These are phyloP conservation scores for Phytophthora foliorum DNA, from an alignment of 352 stramenopile species.

Conservation along the genomic window DNA sequence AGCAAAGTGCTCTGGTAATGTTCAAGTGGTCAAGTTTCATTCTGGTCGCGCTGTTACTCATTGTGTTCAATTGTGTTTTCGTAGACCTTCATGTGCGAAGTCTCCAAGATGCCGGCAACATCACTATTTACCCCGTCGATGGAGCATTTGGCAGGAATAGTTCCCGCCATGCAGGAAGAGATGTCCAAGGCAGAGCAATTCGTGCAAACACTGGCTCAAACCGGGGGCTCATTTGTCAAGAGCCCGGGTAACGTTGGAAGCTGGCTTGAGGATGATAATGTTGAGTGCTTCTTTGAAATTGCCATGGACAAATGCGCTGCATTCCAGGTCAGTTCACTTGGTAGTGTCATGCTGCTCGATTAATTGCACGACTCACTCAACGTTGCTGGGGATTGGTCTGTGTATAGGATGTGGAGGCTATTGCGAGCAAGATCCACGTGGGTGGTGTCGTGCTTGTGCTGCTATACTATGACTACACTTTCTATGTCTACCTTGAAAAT, in stretches of 20 bases:
- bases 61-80: constrained; percentile 2
- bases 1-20: constrained; percentile 92
- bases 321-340: constrained; percentile 55
- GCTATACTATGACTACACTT: constrained; percentile 94
- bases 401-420: constrained; percentile 91
- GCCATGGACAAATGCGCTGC: constrained; percentile 73
- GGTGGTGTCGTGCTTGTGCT: constrained; percentile 92
- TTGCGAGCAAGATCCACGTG: constrained; percentile 96
- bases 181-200: constrained; percentile 87
- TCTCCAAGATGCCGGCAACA: constrained; percentile 89
- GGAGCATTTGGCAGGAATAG: constrained; percentile 82
- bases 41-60: neutral
- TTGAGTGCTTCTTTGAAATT: constrained; percentile 95
- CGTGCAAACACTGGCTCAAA: constrained; percentile 67
- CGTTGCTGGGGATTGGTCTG: constrained; percentile 1
- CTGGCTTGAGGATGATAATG: constrained; percentile 92
- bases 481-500: constrained; percentile 93
- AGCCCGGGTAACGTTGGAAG: constrained; percentile 58
- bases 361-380: neutral
- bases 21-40: neutral
- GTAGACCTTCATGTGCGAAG: constrained; percentile 94
- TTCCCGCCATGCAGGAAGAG: constrained; percentile 90
- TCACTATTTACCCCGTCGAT: constrained; percentile 92
- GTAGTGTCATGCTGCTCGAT: neutral
- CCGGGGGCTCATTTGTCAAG: constrained; percentile 65